Conservation (phyloP, 441 rosid species). For the Metrosideros polymorpha region DNA sequence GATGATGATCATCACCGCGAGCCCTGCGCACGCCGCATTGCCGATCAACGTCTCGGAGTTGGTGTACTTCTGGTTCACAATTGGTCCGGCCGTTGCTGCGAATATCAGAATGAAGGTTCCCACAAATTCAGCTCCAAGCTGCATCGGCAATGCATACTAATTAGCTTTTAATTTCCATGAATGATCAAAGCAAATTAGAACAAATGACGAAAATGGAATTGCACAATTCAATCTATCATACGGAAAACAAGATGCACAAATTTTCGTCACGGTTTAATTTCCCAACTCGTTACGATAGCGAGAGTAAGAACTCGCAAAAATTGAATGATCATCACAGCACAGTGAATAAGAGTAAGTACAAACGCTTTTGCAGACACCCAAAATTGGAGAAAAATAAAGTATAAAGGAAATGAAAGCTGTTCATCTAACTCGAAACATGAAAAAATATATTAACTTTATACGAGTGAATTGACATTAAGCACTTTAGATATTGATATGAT, state of each 20-base stretch:
- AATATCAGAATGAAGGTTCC: slow-evolving; percentile 93
- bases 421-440: neutral
- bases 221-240: neutral
- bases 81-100: slow-evolving; percentile 85
- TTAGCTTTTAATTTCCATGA: neutral
- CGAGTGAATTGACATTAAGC: neutral
- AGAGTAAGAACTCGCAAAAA: neutral
- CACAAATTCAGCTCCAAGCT: slow-evolving; percentile 97
- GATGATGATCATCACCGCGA: slow-evolving; percentile 88
- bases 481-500: neutral
- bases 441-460: neutral
- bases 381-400: neutral
- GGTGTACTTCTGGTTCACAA: slow-evolving; percentile 77
- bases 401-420: neutral
- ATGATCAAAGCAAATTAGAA: neutral
- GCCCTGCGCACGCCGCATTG: slow-evolving; percentile 84
- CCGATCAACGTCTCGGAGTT: slow-evolving; percentile 81
- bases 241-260: neutral
- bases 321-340: neutral
- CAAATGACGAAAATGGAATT: neutral
- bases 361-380: neutral
- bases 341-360: neutral
- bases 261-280: neutral
- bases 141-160: neutral
- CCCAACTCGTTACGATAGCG: neutral